These are phyloP conservation scores for Globisporangium megalacanthum DNA, from an alignment of 352 stramenopile species.

Conservation along the genomic window DNA sequence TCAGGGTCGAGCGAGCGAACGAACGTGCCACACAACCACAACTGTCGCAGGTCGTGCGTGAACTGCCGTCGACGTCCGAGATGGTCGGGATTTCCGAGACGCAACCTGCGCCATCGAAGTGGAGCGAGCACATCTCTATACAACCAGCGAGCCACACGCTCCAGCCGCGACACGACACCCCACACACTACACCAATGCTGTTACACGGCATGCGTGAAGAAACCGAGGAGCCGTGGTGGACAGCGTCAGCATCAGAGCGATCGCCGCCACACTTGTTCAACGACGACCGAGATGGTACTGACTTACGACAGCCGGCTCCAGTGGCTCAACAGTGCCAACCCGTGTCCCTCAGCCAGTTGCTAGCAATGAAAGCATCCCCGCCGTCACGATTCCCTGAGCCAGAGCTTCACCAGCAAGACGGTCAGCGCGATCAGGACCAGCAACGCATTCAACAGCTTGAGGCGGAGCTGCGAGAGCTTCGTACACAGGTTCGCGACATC, in stretches of 20 bases:
- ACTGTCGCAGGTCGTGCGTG: not conserved
- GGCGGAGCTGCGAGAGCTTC: constrained; percentile 7
- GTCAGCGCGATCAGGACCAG: not conserved
- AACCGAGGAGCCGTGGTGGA: too few species aligned
- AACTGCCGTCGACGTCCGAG: constrained; percentile 38
- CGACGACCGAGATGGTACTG: too few species aligned
- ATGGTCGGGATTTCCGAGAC: constrained; percentile 27
- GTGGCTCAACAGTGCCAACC: not conserved
- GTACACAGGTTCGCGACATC: not conserved
- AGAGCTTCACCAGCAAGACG: constrained; percentile 1
- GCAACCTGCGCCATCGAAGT: not conserved
- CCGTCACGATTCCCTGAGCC: not conserved
- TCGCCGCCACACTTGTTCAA: too few species aligned
- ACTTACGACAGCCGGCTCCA: too few species aligned
- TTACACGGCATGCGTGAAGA: too few species aligned
- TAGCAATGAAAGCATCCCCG: not conserved
- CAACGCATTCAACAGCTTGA: constrained; percentile 9
- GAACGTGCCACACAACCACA: not conserved
- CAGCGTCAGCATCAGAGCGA: too few species aligned
- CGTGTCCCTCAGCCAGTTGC: constrained; percentile 13
- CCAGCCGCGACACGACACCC: not conserved
- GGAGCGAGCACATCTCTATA: not conserved
- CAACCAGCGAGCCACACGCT: not conserved
- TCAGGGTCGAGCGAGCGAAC: constrained; percentile 6
- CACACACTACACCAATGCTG: too few species aligned